Evolutionary conservation across 106 monocot genomes (phyloP), one percentile per base, ranked within the genome.

Genomic region (Acorus gramineus): DNA sequence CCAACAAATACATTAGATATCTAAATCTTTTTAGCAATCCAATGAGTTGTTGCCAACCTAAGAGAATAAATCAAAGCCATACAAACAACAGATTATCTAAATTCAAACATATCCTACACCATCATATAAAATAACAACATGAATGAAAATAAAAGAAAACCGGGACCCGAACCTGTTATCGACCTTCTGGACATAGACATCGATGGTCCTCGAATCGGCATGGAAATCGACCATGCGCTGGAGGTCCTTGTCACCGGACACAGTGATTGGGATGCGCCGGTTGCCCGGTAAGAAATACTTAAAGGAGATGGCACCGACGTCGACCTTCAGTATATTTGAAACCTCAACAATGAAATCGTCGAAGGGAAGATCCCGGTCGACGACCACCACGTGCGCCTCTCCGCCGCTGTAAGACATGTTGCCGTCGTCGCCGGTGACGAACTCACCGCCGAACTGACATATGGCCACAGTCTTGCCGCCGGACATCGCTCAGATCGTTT

Each of bases 211-310:
- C 47, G 96, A 85, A 44, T 81, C 76, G 8, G 72, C 71, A 70
- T 88, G 78, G 55, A 83, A 96, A 74, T 91, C 87, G 42, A 96
- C 83, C 96, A 96, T 87, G 44, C 96, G 82, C 9, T 77, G 70
- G 3, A 96, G 63, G 70, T 96, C 96, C 63, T 91, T 87, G 85
- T 96, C 91, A 65, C 83, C 88, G 12, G 91, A 96, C 59, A 96
- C 66, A 50, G 96, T 85, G 47, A 96, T 91, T 5, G 85, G 79
- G 13, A 85, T 85, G 47, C 74, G 75, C 3, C 71, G 82, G 77
- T 96, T 88, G 66, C 78, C 80, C 11, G 85, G 96, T 70, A 96
- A 87, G 57, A 91, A 92, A 68, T 96, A 96, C 65, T 96, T 96
- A 52, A 96, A 77, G 0, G 82, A 71, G 76, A 83, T 71, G 8